phyloP scores from a whole-genome alignment of 108 stramenopile species.

The Nitzschia sp. region DNA sequence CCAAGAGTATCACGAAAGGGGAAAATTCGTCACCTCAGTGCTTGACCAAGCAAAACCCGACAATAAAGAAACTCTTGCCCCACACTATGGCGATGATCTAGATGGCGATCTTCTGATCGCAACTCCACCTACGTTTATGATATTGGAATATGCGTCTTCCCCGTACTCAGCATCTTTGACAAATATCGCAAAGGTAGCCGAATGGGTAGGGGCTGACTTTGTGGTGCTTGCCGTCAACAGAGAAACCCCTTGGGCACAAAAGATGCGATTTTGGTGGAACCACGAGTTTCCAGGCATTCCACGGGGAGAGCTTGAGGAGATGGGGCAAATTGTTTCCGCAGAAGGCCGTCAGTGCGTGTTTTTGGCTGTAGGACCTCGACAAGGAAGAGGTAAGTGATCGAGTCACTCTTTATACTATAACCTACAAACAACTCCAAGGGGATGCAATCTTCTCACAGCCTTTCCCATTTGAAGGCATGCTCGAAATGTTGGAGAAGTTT shows the following conservation, averaged over 20 bases:
- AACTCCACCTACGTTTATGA: neutral
- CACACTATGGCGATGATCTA: neutral
- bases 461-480: neutral
- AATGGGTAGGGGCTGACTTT: slow-evolving; percentile 5
- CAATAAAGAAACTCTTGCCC: neutral
- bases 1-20: neutral
- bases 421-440: too few species aligned
- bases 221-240: slow-evolving; percentile 5
- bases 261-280: slow-evolving; percentile 18
- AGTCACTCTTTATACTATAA: too few species aligned
- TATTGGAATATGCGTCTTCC: slow-evolving; percentile 9
- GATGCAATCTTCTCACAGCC: too few species aligned
- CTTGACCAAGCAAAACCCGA: neutral
- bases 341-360: neutral
- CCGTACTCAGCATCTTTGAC: slow-evolving; percentile 8
- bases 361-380: neutral
- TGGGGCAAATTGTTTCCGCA: neutral
- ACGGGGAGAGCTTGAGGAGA: neutral
- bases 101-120: neutral
- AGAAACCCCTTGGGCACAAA: neutral
- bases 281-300: slow-evolving; percentile 16
- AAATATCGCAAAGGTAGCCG: slow-evolving; percentile 1
- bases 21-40: too few species aligned
- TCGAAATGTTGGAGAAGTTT: slow-evolving; percentile 3
- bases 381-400: slow-evolving; percentile 20